Conservation (phyloP, 495 filamentous ascomycete species). For the Xylaria cubensis region DNA sequence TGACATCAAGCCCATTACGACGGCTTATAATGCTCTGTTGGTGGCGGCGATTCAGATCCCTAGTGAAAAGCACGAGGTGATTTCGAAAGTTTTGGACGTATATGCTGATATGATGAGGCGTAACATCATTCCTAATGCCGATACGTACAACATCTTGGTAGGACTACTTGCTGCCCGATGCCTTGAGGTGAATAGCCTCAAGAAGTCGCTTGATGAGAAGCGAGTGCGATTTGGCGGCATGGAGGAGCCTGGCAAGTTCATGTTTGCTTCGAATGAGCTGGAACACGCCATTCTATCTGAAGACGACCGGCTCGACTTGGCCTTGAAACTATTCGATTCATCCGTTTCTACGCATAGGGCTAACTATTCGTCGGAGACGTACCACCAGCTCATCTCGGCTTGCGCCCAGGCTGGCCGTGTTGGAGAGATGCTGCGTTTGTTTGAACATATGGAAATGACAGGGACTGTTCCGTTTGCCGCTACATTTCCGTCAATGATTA, state of each 20-base stretch:
- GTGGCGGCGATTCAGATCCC: slow-evolving; percentile 80
- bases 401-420: slow-evolving; percentile 80
- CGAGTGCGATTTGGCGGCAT: slow-evolving; percentile 80
- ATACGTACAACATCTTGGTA: slow-evolving; percentile 87
- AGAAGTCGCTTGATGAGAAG: slow-evolving; percentile 75
- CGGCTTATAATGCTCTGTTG: slow-evolving; percentile 89
- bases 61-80: slow-evolving; percentile 73
- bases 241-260: slow-evolving; percentile 85
- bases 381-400: slow-evolving; percentile 79
- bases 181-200: slow-evolving; percentile 72
- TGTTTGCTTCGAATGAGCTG: slow-evolving; percentile 84
- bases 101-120: slow-evolving; percentile 96
- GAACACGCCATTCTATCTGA: slow-evolving; percentile 83
- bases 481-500: slow-evolving; percentile 91
- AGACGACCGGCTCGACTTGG: slow-evolving; percentile 82
- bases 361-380: slow-evolving; percentile 66
- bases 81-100: slow-evolving; percentile 89
- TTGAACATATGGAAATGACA: slow-evolving; percentile 84
- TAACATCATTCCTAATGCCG: slow-evolving; percentile 77
- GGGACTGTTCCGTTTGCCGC: slow-evolving; percentile 74
- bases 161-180: slow-evolving; percentile 79
- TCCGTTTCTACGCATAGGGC: slow-evolving; percentile 70
- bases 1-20: slow-evolving; percentile 77
- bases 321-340: slow-evolving; percentile 81
- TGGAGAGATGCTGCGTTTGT: slow-evolving; percentile 86